phyloP scores from a whole-genome alignment of 169 alveolate genomes.

The Miamiensis avidus region DNA sequence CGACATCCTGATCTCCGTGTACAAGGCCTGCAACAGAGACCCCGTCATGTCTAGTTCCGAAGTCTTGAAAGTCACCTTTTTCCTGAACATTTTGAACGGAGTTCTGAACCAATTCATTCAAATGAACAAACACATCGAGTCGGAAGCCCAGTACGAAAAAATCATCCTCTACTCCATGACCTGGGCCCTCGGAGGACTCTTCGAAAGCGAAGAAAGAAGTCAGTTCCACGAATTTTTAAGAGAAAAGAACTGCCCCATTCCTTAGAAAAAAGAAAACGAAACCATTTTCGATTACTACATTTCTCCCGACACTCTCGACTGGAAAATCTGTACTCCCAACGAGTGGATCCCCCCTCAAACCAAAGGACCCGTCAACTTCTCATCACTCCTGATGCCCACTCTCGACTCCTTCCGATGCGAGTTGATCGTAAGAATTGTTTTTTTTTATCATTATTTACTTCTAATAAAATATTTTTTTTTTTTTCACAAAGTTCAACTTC shows the following conservation, averaged over 20 bases:
- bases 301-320: conserved; percentile 69
- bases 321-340: conserved; percentile 89
- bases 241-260: conserved; percentile 79
- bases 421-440: conserved; percentile 27
- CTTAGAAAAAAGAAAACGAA: conserved; percentile 73
- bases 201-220: conserved; percentile 90
- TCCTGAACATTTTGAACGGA: conserved; percentile 86
- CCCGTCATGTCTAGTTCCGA: conserved; percentile 90
- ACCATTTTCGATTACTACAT: conserved; percentile 85
- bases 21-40: conserved; percentile 23
- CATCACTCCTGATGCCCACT: conserved; percentile 94
- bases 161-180: conserved; percentile 82
- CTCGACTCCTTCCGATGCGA: conserved; percentile 94
- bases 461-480: too few species aligned
- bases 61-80: conserved; percentile 79
- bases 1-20: conserved; percentile 60
- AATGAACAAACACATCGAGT: conserved; percentile 61
- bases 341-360: conserved; percentile 82
- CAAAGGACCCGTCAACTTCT: conserved; percentile 77
- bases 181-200: conserved; percentile 93
- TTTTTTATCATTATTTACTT: too few species aligned
- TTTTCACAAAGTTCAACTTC: conserved; percentile 2
- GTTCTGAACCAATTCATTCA: conserved; percentile 77
- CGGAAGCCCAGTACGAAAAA: conserved; percentile 73
- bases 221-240: conserved; percentile 81